phyloP scores from a whole-genome alignment of 169 alveolate species.

The Cryptosporidium baileyi region DNA sequence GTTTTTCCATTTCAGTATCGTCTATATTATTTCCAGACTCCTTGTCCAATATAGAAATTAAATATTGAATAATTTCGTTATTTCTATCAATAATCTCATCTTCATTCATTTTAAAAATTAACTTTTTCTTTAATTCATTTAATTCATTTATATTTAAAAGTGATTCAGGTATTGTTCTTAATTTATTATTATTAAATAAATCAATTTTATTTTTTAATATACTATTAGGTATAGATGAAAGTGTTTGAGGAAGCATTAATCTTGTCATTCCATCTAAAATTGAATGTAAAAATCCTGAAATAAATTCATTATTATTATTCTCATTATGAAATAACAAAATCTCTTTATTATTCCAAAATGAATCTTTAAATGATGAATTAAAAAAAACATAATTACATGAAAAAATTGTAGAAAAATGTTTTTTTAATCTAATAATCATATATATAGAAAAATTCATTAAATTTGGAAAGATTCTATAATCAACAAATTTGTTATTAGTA shows the following conservation, averaged over 20 bases:
- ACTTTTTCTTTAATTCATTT: background rate
- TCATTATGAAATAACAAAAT: background rate
- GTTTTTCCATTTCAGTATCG: conserved; percentile 10
- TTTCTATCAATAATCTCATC: conserved; percentile 16
- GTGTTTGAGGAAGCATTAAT: conserved; percentile 51
- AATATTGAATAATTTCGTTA: background rate
- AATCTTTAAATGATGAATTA: background rate
- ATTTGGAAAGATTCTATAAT: conserved; percentile 10
- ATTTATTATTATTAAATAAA: background rate
- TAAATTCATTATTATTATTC: background rate
- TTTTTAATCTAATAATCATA: conserved; percentile 10
- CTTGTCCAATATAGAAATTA: background rate
- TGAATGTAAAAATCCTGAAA: conserved; percentile 15
- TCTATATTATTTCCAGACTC: background rate
- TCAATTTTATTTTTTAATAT: background rate
- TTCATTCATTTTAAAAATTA: conserved; percentile 12
- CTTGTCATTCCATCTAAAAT: conserved; percentile 26
- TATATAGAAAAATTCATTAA: background rate
- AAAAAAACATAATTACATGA: conserved; percentile 1
- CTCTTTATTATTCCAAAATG: conserved; percentile 11
- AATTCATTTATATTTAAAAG: background rate
- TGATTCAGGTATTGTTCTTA: background rate
- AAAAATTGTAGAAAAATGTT: background rate
- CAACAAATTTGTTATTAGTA: background rate
- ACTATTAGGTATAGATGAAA: conserved; percentile 17